Evolutionary conservation across 169 alveolate species (phyloP).

Genomic region (Plasmodium gaboni): DNA sequence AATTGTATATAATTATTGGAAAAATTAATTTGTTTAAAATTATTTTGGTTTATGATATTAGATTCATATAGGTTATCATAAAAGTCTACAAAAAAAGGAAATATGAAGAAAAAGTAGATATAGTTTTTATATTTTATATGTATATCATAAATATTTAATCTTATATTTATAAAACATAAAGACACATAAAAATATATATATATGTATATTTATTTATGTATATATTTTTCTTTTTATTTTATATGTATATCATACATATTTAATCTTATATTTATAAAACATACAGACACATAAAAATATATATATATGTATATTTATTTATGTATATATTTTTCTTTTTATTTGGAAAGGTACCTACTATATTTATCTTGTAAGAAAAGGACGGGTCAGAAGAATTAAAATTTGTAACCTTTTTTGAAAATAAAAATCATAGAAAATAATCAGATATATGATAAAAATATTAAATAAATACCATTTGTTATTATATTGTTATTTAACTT

Average conservation of each 20-base stretch:
- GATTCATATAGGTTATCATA: conserved; percentile 44
- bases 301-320: conserved; percentile 4
- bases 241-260: too few species aligned
- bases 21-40: conserved; percentile 32
- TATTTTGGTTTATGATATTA: conserved; percentile 24
- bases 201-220: background rate
- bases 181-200: background rate
- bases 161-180: background rate
- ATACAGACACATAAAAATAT: background rate
- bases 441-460: background rate
- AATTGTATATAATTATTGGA: conserved; percentile 40
- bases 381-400: conserved; percentile 43
- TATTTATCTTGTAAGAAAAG: conserved; percentile 32
- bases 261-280: too few species aligned
- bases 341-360: conserved; percentile 30
- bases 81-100: conserved; percentile 23
- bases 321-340: background rate
- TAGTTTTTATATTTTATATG: too few species aligned
- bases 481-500: background rate
- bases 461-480: background rate
- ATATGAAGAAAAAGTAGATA: background rate
- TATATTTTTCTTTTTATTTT: background rate
- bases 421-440: background rate
- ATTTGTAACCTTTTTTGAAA: conserved; percentile 47
- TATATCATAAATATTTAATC: too few species aligned